These are phyloP conservation scores for Hygrophoropsis aurantiaca DNA, from an alignment of 768 basidiomycete species.

Conservation along the genomic window DNA sequence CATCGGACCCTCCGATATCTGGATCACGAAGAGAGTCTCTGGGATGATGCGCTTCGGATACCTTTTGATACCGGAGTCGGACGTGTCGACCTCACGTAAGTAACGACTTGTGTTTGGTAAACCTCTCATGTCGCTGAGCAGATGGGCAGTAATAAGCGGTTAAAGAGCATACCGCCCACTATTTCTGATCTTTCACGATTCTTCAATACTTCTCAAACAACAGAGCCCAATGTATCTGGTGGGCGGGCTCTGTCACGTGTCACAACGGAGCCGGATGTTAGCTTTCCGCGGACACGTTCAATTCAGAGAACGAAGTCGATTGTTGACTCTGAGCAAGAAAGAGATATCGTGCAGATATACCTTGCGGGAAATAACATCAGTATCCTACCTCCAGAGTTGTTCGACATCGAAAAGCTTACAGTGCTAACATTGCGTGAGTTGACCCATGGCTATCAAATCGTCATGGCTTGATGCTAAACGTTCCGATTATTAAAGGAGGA, in stretches of 20 bases:
- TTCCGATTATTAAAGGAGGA: conserved; percentile 38
- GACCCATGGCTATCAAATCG: not conserved
- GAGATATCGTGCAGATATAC: conserved; percentile 55
- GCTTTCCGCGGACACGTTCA: conserved; percentile 17
- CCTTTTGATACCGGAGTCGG: conserved; percentile 50
- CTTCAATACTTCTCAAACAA: conserved; percentile 40
- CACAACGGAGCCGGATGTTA: conserved; percentile 32
- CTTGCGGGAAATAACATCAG: conserved; percentile 56
- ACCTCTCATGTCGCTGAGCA: not conserved
- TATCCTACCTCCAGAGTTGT: conserved; percentile 55
- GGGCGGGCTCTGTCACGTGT: conserved; percentile 33
- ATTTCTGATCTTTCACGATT: conserved; percentile 47
- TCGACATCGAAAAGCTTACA: conserved; percentile 54
- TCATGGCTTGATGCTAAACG: not conserved
- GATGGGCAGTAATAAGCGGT: conserved; percentile 31
- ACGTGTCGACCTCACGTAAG: conserved; percentile 54
- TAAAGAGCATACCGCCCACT: conserved; percentile 50
- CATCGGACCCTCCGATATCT: conserved; percentile 17
- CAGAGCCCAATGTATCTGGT: conserved; percentile 25
- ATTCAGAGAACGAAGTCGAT: conserved; percentile 27
- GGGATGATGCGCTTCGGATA: conserved; percentile 45
- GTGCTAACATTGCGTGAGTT: conserved; percentile 64
- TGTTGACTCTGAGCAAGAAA: conserved; percentile 36
- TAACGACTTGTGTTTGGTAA: conserved; percentile 13
- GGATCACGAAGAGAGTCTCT: conserved; percentile 37